Evolutionary conservation across 495 filamentous ascomycete genomes (phyloP), one percentile per base, ranked within the genome.

Genomic region (Hyaloscypha bicolor): DNA sequence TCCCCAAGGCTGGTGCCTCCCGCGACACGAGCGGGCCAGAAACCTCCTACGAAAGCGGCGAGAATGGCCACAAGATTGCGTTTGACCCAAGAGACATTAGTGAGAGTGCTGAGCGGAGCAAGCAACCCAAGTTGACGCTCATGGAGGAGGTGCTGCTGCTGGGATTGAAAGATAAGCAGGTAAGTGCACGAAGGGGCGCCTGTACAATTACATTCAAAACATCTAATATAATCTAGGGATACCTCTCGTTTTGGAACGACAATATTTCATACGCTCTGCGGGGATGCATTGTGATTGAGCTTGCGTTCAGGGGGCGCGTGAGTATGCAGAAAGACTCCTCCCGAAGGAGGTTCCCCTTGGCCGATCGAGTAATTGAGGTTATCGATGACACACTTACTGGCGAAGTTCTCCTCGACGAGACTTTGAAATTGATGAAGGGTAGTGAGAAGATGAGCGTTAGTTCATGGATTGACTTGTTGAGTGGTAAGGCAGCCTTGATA

Each of bases 391-490:
- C 92, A 67, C 84, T 97, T 78, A 99, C 95, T 2, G 95, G 95
- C 63, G 95, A 99, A 83, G 94, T 98, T 72, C 86, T 99, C 74
- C 87, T 99, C 73, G 95, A 99, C 81, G 95, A 99, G 83, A 91
- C 95, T 67, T 83, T 99, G 76, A 98, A 99, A 84, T 96, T 99
- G 94, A 99, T 98, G 94, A 98, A 99, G 82, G 88, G 89, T 69
- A 96, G 93, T 76, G 95, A 99, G 84, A 97, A 97, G 86, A 98
- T 99, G 95, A 99, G 95, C 77, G 96, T 98, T 61, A 93, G 90
- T 80, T 90, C 92, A 45, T 99, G 95, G 95, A 97, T 99, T 77
- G 95, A 99, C 76, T 82, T 99, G 66, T 92, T 99, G 92, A 97
- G 92, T 73, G 95, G 95, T 97, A 90, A 62, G 85, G 66, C 51